Evolutionary conservation across 345 rosid genomes (phyloP).

Genomic region (Mangifera indica): DNA sequence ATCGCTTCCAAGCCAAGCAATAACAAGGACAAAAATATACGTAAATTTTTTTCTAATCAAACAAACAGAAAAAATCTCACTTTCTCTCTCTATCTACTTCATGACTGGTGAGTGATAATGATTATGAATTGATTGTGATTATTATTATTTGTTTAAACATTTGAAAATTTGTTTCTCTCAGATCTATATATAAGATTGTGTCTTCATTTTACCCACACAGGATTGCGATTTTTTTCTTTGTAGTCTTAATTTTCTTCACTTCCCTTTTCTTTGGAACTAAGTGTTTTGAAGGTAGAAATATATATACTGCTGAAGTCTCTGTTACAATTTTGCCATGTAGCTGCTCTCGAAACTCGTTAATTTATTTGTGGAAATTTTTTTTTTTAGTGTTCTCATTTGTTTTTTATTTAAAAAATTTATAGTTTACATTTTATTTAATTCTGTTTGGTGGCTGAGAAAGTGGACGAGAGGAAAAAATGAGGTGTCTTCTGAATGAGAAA

Average conservation of each 20-base stretch:
- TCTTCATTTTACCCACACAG: constrained; percentile 5
- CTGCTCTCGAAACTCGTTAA: neutral
- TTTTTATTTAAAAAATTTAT: neutral
- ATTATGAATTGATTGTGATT: constrained; percentile 3
- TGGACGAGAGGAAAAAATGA: neutral
- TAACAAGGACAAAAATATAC: too few relatives aligned
- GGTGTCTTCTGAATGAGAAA: neutral
- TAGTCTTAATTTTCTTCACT: neutral
- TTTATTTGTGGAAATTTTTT: neutral
- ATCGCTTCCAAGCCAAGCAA: constrained; percentile 47
- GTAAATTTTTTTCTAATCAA: neutral
- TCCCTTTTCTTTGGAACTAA: neutral
- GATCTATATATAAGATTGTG: neutral
- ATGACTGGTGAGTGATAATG: constrained; percentile 10
- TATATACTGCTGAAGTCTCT: too few relatives aligned
- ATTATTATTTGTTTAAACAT: neutral
- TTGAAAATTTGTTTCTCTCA: neutral
- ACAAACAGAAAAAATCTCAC: constrained; percentile 5
- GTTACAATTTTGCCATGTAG: too few relatives aligned
- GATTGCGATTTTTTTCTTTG: neutral
- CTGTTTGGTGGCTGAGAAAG: neutral
- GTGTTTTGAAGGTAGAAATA: too few relatives aligned
- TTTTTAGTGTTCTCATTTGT: too few relatives aligned
- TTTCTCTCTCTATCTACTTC: neutral
- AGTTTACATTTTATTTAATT: neutral